Percentiles rank a stretch among this genome's conserved stretches.
These are phyloP conservation scores for Cordyceps fumosorosea DNA, from an alignment of 2,329 filamentous ascomycete species.

Conservation along the genomic window DNA sequence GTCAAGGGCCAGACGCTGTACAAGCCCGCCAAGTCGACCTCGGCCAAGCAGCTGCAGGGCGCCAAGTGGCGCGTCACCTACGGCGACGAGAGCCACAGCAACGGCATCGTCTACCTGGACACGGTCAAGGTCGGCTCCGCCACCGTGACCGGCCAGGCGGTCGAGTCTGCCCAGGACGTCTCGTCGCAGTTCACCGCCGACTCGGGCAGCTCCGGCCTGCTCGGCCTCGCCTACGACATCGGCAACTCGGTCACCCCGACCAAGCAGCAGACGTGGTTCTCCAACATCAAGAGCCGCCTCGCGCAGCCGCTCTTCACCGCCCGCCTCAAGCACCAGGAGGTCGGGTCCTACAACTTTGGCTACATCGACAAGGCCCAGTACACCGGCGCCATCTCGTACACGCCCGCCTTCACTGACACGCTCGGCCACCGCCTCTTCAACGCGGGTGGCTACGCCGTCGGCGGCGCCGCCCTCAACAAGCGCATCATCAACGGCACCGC, in stretches of 20 bases:
- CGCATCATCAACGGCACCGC: constrained; percentile 41
- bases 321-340: constrained; percentile 49
- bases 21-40: constrained; percentile 31
- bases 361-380: constrained; percentile 59
- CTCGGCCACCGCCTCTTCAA: constrained; percentile 55
- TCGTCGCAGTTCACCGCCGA: constrained; percentile 34
- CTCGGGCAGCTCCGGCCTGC: constrained; percentile 36
- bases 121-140: constrained; percentile 35
- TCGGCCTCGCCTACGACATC: constrained; percentile 37
- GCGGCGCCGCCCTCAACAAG: constrained; percentile 17
- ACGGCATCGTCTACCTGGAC: constrained; percentile 38
- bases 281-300: constrained; percentile 22
- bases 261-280: constrained; percentile 38
- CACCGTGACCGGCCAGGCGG: constrained; percentile 34
- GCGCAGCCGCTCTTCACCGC: constrained; percentile 55
- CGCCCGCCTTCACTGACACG: constrained; percentile 49
- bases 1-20: constrained; percentile 36
- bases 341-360: constrained; percentile 69
- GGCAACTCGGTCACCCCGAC: constrained; percentile 36
- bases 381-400: constrained; percentile 54
- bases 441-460: constrained; percentile 19
- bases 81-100: constrained; percentile 36
- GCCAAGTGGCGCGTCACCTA: constrained; percentile 38
- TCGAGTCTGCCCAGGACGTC: constrained; percentile 37
- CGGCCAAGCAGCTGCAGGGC: constrained; percentile 30